Conservation (phyloP, 208 protist genomes). For the Porcisia hertigi region DNA sequence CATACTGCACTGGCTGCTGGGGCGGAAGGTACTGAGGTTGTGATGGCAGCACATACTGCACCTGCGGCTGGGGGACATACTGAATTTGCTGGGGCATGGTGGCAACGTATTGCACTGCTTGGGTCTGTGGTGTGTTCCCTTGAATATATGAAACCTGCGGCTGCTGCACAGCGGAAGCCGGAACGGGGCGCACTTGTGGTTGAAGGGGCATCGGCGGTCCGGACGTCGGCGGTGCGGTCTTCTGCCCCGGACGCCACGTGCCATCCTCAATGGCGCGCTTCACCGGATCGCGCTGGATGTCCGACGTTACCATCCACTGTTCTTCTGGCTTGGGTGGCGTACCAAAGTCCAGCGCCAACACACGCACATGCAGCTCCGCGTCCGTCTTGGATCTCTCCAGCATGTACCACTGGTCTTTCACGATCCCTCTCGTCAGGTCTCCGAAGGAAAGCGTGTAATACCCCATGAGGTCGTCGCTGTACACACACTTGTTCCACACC, state of each 20-base stretch:
- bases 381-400: constrained; percentile 54
- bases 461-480: constrained; percentile 67
- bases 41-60: constrained; percentile 9
- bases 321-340: constrained; percentile 32
- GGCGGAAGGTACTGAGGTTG: constrained; percentile 22
- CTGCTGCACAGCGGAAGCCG: neutral
- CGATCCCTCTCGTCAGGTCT: constrained; percentile 56
- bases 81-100: constrained; percentile 9
- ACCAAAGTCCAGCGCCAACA: constrained; percentile 78
- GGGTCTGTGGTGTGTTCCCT: neutral
- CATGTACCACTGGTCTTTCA: constrained; percentile 70
- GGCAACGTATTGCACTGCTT: neutral
- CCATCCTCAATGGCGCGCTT: constrained; percentile 46
- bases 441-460: constrained; percentile 54
- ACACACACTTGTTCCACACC: constrained; percentile 64
- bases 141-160: constrained; percentile 12
- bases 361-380: constrained; percentile 66
- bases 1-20: constrained; percentile 18
- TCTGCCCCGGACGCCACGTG: constrained; percentile 42
- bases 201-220: constrained; percentile 13
- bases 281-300: constrained; percentile 57
- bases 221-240: constrained; percentile 28
- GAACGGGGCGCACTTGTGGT: neutral
- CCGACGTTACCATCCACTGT: constrained; percentile 61
- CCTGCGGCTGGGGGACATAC: constrained; percentile 12